Evolutionary conservation across 345 rosid genomes (phyloP), one percentile per base, ranked within the genome.

Genomic region (Lepidium sativum): DNA sequence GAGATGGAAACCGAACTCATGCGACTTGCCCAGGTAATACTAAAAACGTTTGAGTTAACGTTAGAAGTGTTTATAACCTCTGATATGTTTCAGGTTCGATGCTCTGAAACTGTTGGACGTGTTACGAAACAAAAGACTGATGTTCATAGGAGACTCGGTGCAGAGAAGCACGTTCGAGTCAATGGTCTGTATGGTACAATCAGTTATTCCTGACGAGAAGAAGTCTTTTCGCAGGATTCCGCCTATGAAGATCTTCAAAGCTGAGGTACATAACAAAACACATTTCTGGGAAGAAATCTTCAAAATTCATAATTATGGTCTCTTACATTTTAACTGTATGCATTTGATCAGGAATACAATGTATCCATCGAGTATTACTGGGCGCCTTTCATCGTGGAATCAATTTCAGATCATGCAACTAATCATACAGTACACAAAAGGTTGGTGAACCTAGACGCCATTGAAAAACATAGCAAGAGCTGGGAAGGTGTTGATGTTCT

Each of bases 351-450:
- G 98, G 98, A 92, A 54, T 89, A 76, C 72, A 80, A 87, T 54
- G 87, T 75, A 12, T 77, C 92, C 0, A 89, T 89, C 0, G 96
- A 89, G 82, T 87, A 94, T 60, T 89, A 86, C 58, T 89, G 99
- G 99, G 99, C 97, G 8, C 99, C 98, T 1, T 94, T 94, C 50
- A 81, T 94, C 1, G 90, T 89, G 15, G 95, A 87, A 72, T 87
- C 94, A 2, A 84, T 83, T 54, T 94, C 97, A 31, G 99, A 94
- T 71, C 92, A 86, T 69, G 96, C 90, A 45, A 94, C 90, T 54
- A 94, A 94, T 60, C 99, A 89, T 33, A 87, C 92, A 0, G 92
- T 94, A 9, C 81, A 34, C 12, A 86, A 83, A 64, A 75, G 92
- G 49, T 83, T 89, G 34, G 97, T 94, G 14, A 83, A 65, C 76